Evolutionary conservation across 2,329 filamentous ascomycete species (phyloP), one percentile per base, ranked within the genome.

Genomic region (Aspergillus tanneri): DNA sequence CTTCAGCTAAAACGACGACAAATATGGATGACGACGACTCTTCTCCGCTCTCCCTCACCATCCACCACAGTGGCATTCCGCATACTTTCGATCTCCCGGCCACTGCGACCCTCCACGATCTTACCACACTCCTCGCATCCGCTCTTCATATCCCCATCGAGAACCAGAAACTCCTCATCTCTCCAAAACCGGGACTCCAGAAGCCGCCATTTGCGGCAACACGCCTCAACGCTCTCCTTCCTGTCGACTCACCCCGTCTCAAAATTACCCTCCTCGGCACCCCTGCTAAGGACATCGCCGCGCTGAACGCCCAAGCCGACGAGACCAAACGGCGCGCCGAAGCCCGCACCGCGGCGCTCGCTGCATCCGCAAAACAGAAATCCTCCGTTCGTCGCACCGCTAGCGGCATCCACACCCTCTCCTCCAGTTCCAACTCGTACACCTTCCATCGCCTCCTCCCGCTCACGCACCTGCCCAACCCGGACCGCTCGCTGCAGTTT

Each of bases 401-500:
- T n/a, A n/a, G 55, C 14, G 64, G 63, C 8, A 55, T 66, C 45
- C 62, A 63, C 47, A 69, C 64, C 2, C 47, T 67, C 34, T 60
- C 54, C 12, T 46, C 60, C 21, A 48, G 53, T 7, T 61, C 62
- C 45, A 92, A n/a, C 23, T 24, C 21, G 90, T 96, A 95, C 72
- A 95, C 88, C 0, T 99, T 99, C 72, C 79, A 85, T 54, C 81
- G 82, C 0, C 76, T 97, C 1, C 80, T 84, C 1, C 88, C 91
- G 0, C 79, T 99, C 0, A 73, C 81, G 0, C 84, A 92, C 60
- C 84, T 97, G 0, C 90, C 90, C 0, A 80, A 86, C 46, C 86
- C 91, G 0, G 79, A 85, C 19, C 83, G 84, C 44, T 88, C 85
- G 9, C 77, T 84, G 4, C 74, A 78, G 0, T 89, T 92, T 59